Base-by-base conservation (phyloP, 768 basidiomycete species). In the Tephrocybe sp. region DNA sequence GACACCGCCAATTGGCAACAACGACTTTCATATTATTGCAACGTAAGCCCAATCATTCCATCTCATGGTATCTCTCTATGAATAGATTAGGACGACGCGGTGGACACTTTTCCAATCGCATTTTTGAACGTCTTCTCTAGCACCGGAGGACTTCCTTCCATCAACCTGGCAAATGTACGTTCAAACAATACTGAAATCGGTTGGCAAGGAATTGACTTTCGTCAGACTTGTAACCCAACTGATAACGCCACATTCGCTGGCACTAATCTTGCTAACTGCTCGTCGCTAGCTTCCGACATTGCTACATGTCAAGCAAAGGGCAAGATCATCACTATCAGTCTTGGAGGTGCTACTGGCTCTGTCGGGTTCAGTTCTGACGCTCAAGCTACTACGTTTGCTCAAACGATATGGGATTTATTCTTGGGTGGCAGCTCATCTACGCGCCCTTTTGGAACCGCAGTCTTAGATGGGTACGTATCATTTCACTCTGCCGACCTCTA, bases 371-470 rank as follows among this genome's bases (percentile, higher is more conserved):
- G 72, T 36, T 80, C 76, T 40, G 83, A 82, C 50, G 65, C 70
- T 2, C 78, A 86, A 57, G 87, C 81, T 2, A 59, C 66, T 11
- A 63, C 71, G 3, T 89, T 86, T 62, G 87, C 82, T 0, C 71
- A 83, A 46, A 82, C 80, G 0, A 80, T 90, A 45, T 89, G 88
- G 88, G 72, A 86, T 60, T 52, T 85, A 43, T 88, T 89, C 65
- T 69, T 89, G 23, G 87, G 86, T 16, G 74, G 73, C 13, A 67
- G 57, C 36, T 76, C 74, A 12, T 70, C 73, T 22, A 85, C 79
- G 13, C 76, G 87, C 52, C 88, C 87, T 0, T 90, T 90, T 58
- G 88, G 88, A 20, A 65, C 57, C 52, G 88, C 86, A 2, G 75
- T 88, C 44, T 72, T 90, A 20, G 87, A 89, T 57, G 88, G 88